Percentiles rank a stretch among this genome's conserved stretches.
Conservation (phyloP, 108 stramenopile genomes). For the Nitzschia inconspicua region DNA sequence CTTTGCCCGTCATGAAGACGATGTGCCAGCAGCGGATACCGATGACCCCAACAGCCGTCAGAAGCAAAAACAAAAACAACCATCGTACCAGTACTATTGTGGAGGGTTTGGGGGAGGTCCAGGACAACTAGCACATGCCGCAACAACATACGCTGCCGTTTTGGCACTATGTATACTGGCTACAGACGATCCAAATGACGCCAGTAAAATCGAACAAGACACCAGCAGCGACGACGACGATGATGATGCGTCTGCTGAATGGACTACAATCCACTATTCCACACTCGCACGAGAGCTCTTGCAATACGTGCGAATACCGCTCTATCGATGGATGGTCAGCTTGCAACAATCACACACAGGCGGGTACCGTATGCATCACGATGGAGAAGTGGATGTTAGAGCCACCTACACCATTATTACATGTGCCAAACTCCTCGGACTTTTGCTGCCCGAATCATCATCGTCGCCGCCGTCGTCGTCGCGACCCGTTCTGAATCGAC, state of each 20-base stretch:
- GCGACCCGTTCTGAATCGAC: background rate
- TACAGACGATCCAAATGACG: constrained; percentile 4
- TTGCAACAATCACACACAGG: constrained; percentile 35
- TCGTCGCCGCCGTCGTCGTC: no score
- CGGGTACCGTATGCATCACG: constrained; percentile 93
- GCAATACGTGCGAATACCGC: constrained; percentile 29
- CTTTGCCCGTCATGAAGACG: background rate
- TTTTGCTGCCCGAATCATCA: constrained; percentile 41
- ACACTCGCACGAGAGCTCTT: constrained; percentile 33
- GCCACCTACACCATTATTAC: constrained; percentile 90
- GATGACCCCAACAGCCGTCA: background rate
- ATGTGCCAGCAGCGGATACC: background rate
- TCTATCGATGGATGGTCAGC: constrained; percentile 68
- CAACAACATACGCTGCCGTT: constrained; percentile 94
- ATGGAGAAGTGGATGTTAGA: constrained; percentile 97
- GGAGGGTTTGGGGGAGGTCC: constrained; percentile 98
- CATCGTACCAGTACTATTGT: background rate
- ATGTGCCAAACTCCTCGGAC: constrained; percentile 64
- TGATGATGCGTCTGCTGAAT: constrained; percentile 8
- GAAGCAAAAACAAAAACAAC: background rate
- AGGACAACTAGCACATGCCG: constrained; percentile 89
- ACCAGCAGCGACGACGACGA: background rate
- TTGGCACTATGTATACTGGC: constrained; percentile 68
- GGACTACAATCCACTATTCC: background rate
- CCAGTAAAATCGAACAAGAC: background rate